A percentile compares a stretch with the other conserved stretches of the same genome.
These are phyloP conservation scores for Scytalidium lignicola DNA, from an alignment of 2,329 filamentous ascomycete genomes.

Conservation along the genomic window DNA sequence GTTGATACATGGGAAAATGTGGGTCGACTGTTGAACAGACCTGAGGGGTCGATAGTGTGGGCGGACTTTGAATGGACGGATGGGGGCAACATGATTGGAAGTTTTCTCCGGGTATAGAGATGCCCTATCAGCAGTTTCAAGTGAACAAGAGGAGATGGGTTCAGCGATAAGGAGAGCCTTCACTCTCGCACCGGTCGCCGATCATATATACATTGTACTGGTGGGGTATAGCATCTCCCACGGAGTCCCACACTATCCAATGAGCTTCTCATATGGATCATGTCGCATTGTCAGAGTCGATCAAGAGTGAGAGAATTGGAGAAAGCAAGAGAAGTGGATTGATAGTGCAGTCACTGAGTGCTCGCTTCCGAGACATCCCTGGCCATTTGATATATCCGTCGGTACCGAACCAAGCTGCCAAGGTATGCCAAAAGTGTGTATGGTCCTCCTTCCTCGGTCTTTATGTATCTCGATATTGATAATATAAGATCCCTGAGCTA, in stretches of 20 bases:
- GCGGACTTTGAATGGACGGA: not conserved
- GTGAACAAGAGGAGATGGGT: no score
- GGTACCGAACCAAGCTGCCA: not conserved
- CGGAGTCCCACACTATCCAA: no score
- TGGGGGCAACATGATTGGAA: not conserved
- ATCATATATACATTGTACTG: no score
- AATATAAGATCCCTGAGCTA: not conserved
- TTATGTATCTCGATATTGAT: not conserved
- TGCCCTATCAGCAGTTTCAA: no score
- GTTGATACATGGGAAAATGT: slow-evolving; percentile 6
- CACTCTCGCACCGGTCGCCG: no score
- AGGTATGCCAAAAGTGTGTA: not conserved
- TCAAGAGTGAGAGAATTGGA: no score
- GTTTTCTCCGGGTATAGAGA: not conserved
- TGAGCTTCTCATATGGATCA: no score
- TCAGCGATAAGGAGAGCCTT: no score
- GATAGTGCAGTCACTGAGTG: no score
- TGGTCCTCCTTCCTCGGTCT: not conserved
- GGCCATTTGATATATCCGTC: not conserved
- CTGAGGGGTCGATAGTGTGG: slow-evolving; percentile 2
- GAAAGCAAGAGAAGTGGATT: no score
- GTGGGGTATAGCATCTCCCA: no score
- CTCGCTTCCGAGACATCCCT: not conserved
- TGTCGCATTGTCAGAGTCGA: no score
- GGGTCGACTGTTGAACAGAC: slow-evolving; percentile 1